Conservation (phyloP, 176 grass and related monocot genomes). For the Musa acuminata region DNA sequence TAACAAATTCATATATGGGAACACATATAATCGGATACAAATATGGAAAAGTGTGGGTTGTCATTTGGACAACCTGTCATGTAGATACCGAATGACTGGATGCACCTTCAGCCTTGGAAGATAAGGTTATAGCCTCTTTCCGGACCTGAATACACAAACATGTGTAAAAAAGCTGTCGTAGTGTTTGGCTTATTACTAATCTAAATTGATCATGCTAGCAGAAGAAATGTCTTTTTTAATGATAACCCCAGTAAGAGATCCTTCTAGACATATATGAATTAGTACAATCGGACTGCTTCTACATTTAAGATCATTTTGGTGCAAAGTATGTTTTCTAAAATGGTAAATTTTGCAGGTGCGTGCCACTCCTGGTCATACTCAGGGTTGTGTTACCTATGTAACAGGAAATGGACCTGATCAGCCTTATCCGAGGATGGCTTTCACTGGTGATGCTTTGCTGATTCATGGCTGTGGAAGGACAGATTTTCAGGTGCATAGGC, state of each 20-base stretch:
- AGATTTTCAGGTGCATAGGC: slow-evolving; percentile 70
- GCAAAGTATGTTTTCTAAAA: background rate
- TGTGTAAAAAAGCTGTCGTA: too few relatives aligned
- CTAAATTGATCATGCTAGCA: too few relatives aligned
- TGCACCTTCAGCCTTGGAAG: too few relatives aligned
- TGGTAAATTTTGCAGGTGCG: slow-evolving; percentile 42
- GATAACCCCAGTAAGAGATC: background rate
- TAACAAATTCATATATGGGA: too few relatives aligned
- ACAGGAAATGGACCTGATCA: slow-evolving; percentile 66
- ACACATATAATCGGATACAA: too few relatives aligned
- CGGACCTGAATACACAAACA: too few relatives aligned
- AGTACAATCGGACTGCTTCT: background rate
- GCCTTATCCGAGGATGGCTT: slow-evolving; percentile 82
- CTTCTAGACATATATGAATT: background rate
- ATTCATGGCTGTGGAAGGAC: slow-evolving; percentile 92
- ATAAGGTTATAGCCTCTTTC: too few relatives aligned
- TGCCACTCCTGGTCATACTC: slow-evolving; percentile 88
- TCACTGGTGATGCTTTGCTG: slow-evolving; percentile 84
- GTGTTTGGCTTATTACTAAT: too few relatives aligned
- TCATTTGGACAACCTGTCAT: too few relatives aligned
- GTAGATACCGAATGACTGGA: too few relatives aligned
- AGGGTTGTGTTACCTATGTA: slow-evolving; percentile 86
- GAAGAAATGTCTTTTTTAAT: background rate
- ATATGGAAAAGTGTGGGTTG: too few relatives aligned
- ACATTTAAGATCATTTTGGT: background rate